phyloP scores from a whole-genome alignment of 2,329 filamentous ascomycete species.

The Hirsutella thompsonii region DNA sequence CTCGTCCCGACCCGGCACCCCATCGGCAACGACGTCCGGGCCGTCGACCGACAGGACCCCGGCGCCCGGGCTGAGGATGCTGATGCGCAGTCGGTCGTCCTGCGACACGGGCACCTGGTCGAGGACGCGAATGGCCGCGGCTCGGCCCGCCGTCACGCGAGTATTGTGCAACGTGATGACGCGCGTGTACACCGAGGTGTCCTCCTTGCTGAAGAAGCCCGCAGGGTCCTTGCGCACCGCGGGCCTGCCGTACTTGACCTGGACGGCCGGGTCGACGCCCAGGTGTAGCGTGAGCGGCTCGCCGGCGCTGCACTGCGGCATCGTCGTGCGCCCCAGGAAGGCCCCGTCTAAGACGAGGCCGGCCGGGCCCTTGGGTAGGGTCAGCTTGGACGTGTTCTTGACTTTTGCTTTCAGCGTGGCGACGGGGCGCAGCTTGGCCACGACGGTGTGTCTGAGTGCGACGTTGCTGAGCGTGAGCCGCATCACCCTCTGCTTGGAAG shows the following conservation, averaged over 20 bases:
- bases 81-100: conserved; percentile 42
- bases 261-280: conserved; percentile 46
- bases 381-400: conserved; percentile 40
- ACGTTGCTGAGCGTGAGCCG: conserved; percentile 37
- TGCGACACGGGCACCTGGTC: conserved; percentile 52
- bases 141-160: conserved; percentile 19
- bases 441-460: conserved; percentile 41
- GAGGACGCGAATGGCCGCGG: conserved; percentile 35
- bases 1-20: conserved; percentile 15
- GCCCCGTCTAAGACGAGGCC: conserved; percentile 50
- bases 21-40: conserved; percentile 21
- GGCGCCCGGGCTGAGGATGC: conserved; percentile 34
- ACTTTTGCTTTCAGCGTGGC: conserved; percentile 48
- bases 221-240: conserved; percentile 36
- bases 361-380: conserved; percentile 39
- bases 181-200: conserved; percentile 32
- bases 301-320: conserved; percentile 43
- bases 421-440: conserved; percentile 46
- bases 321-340: conserved; percentile 43
- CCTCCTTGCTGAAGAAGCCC: conserved; percentile 41
- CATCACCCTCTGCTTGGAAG: conserved; percentile 46
- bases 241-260: conserved; percentile 41
- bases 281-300: conserved; percentile 39
- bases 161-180: conserved; percentile 38
- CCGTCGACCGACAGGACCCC: conserved; percentile 29